Percentiles rank a stretch among this genome's conserved stretches.
Conservation (phyloP, 202 grass and related monocot genomes). For the Elaeis oleifera region DNA sequence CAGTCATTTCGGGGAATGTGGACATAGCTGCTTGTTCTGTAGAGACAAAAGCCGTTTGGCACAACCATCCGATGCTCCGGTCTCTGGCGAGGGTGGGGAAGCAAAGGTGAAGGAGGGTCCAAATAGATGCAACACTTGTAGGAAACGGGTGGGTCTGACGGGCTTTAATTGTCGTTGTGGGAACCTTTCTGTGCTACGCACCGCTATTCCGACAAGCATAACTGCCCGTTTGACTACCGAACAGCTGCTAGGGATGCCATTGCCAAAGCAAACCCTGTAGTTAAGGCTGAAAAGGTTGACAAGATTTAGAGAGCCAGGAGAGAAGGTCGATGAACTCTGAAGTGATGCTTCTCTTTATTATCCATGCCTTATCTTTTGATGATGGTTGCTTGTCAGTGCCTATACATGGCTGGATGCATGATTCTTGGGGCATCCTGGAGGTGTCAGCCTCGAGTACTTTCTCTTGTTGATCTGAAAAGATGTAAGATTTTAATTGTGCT, state of each 20-base stretch:
- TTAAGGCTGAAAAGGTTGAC: conserved; percentile 27
- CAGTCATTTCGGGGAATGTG: conserved; percentile 1
- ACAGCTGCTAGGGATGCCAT: conserved; percentile 17
- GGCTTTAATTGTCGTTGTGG: conserved; percentile 24
- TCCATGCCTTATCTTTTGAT: conserved; percentile 11
- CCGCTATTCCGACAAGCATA: conserved; percentile 21
- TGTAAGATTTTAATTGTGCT: conserved; percentile 12
- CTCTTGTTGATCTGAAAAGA: conserved; percentile 17
- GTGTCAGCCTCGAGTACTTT: conserved; percentile 11
- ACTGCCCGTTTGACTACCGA: conserved; percentile 23
- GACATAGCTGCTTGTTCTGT: conserved; percentile 1
- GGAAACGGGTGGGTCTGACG: conserved; percentile 19
- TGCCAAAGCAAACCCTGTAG: conserved; percentile 25
- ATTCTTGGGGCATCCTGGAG: conserved; percentile 21
- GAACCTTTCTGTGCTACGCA: conserved; percentile 17
- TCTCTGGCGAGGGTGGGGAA: background rate
- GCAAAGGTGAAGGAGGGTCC: conserved; percentile 20
- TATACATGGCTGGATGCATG: conserved; percentile 14
- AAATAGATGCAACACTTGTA: conserved; percentile 21
- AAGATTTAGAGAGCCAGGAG: conserved; percentile 12
- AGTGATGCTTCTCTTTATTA: conserved; percentile 3
- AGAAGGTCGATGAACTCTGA: background rate
- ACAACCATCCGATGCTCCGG: background rate
- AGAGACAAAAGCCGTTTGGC: background rate
- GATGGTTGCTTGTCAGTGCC: conserved; percentile 10